Evolutionary conservation across 2,329 filamentous ascomycete species (phyloP).

Genomic region (Lasiodiplodia sp.): DNA sequence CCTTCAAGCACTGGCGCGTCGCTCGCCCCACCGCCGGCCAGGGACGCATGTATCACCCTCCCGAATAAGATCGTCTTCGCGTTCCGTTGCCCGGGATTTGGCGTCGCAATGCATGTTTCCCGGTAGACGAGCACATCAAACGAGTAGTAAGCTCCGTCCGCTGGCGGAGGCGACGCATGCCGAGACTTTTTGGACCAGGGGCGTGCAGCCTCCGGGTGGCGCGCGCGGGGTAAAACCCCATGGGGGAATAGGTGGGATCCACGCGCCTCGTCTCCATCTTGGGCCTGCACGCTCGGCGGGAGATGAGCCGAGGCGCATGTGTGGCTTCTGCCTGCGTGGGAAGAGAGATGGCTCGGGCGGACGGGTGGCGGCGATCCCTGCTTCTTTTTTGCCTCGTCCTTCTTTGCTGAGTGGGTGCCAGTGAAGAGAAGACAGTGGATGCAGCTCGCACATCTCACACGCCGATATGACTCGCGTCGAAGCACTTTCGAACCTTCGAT

Average conservation of each 20-base stretch:
- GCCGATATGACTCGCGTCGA: constrained; percentile 24
- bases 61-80: neutral
- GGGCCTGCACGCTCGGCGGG: neutral
- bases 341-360: too few relatives aligned
- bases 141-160: neutral
- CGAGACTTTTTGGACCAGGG: constrained; percentile 2
- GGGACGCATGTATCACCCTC: neutral
- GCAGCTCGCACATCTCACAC: neutral
- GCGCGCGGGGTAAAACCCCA: constrained; percentile 6
- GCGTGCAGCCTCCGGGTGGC: neutral
- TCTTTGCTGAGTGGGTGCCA: neutral
- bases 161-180: neutral
- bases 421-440: neutral
- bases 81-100: neutral
- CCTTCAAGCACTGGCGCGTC: neutral
- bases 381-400: neutral
- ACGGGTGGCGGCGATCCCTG: neutral
- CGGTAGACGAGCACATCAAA: neutral
- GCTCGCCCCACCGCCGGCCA: neutral
- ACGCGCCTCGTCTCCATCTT: neutral
- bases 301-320: constrained; percentile 2
- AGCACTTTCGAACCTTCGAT: constrained; percentile 18
- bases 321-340: neutral
- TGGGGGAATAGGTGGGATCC: neutral
- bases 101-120: neutral